Evolutionary conservation across 768 basidiomycete species (phyloP), one percentile per base, ranked within the genome.

Genomic region (Hygrocybe coccinea): DNA sequence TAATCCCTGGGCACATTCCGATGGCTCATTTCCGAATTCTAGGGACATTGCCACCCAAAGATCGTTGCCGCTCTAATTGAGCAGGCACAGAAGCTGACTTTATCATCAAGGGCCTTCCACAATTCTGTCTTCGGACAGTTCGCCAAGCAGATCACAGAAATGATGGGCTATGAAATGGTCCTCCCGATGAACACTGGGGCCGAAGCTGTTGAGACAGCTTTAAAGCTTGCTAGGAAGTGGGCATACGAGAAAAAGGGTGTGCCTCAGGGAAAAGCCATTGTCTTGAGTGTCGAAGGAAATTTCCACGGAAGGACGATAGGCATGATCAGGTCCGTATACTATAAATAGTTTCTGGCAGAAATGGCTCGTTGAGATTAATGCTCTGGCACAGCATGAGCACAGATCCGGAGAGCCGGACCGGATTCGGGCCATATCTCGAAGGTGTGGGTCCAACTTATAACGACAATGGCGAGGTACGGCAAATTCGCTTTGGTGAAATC

Each of bases 161-260:
- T 89, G 73, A 93, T 95, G 65, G 87, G 86, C 11, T 97, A 89
- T 69, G 95, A 95, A 59, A 94, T 93, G 85, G 92, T 97, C 1
- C 77, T 98, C 8, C 95, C 95, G 21, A 97, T 98, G 94, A 99
- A 99, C 79, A 98, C 95, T 1, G 95, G 95, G 45, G 94, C 94
- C 1, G 97, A 99, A 67, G 97, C 97, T 7, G 97, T 98, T 53
- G 97, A 99, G 75, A 97, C 95, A 0, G 84, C 87, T n/a, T 71
- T 99, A 68, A 99, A 99, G 79, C 79, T 98, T 15, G 87, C 97
- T 0, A 75, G 97, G 62, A 97, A 97, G 75, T 98, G 97, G 97
- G 95, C 89, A 2, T 97, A 98, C 72, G 79, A 79, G 75, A 82
- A 82, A 74, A 98, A 92, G 76, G 85, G 82, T 39, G 86, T 91